Percentiles rank a stretch among this genome's conserved stretches.
phyloP scores from a whole-genome alignment of 441 rosid species.

The Syzygium malaccense region DNA sequence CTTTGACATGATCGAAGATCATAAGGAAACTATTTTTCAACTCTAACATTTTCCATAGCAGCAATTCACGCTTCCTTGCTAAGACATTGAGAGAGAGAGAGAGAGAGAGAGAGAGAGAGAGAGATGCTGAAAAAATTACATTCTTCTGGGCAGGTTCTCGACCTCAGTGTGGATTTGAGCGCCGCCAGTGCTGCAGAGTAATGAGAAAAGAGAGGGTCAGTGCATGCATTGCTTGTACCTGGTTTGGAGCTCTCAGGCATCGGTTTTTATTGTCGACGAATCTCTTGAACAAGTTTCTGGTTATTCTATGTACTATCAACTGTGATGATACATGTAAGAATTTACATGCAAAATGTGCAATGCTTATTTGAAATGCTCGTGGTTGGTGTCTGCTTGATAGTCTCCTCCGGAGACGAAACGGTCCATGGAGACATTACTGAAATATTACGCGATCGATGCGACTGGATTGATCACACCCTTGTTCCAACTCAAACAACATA shows the following conservation, averaged over 20 bases:
- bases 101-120: not conserved
- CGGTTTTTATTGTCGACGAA: not conserved
- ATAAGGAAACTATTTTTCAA: not conserved
- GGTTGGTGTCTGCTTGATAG: not conserved
- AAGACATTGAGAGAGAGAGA: not conserved
- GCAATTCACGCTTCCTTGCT: not conserved
- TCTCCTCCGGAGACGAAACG: not conserved
- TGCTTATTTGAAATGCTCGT: not conserved
- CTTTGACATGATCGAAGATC: not conserved
- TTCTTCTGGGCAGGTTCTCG: not conserved
- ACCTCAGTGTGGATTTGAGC: not conserved
- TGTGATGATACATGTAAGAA: not conserved
- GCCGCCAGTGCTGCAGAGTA: not conserved
- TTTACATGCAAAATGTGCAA: not conserved
- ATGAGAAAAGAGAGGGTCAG: not conserved
- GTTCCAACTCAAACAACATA: not conserved
- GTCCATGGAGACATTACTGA: not conserved
- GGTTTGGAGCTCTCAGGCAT: not conserved
- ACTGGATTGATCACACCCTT: not conserved
- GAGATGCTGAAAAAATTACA: not conserved
- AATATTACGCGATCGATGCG: not conserved
- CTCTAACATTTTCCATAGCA: not conserved
- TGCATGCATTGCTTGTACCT: not conserved
- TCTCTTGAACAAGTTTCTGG: not conserved
- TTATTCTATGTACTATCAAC: not conserved